Conservation (phyloP, 2,329 filamentous ascomycete species). For the Colletotrichum somersetense region DNA sequence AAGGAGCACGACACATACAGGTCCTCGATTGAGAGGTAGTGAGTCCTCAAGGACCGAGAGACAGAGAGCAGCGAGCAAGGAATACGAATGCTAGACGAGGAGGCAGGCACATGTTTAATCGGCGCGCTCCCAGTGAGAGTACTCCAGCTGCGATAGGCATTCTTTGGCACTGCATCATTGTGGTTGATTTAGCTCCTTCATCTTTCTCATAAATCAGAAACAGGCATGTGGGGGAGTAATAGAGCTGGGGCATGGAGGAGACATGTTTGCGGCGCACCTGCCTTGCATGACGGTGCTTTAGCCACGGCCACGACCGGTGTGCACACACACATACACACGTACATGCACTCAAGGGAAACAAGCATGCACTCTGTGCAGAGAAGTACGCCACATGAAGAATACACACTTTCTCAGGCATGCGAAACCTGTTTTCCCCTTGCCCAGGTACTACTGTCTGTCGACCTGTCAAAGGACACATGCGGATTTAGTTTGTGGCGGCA, state of each 20-base stretch:
- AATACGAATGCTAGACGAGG: conserved; percentile 3
- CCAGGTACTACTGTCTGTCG: neutral
- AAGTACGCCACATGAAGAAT: conserved; percentile 11
- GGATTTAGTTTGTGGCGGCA: neutral
- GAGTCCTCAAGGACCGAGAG: neutral
- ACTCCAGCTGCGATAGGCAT: conserved; percentile 15
- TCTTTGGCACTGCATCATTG: conserved; percentile 4
- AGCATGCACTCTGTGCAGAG: neutral
- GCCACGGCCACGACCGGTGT: neutral
- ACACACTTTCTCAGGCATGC: conserved; percentile 1
- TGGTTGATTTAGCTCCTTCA: conserved; percentile 10
- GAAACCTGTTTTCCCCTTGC: neutral
- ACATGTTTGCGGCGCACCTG: conserved; percentile 7
- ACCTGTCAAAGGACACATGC: neutral
- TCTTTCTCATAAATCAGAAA: conserved; percentile 6
- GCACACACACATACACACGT: neutral
- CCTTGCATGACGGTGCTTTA: conserved; percentile 16
- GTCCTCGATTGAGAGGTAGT: neutral
- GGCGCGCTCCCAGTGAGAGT: neutral
- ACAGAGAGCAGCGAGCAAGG: neutral
- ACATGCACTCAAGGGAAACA: conserved; percentile 1
- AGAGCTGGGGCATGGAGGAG: neutral
- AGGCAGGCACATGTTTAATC: conserved; percentile 16
- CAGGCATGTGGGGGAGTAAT: neutral
- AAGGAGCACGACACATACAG: conserved; percentile 6